Percentiles rank a stretch among this genome's conserved stretches.
phyloP scores from a whole-genome alignment of 371 early-diverging fungal species.

The Mucor ambiguus region DNA sequence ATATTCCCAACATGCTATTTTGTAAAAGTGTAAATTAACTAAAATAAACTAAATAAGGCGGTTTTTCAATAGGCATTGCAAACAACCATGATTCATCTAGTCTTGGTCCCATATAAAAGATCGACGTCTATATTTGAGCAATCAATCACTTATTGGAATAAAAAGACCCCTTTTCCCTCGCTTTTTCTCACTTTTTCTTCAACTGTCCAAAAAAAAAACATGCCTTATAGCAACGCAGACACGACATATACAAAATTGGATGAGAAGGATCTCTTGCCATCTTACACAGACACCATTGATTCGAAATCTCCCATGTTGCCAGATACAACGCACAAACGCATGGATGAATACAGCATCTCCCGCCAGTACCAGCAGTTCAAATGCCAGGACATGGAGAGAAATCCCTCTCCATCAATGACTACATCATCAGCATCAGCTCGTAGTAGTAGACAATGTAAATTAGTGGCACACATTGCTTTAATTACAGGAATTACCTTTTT shows the following conservation, averaged over 20 bases:
- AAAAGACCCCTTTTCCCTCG: background rate
- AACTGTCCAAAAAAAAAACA: background rate
- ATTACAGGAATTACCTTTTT: slow-evolving; percentile 1
- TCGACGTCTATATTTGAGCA: background rate
- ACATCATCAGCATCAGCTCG: background rate
- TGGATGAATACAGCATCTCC: background rate
- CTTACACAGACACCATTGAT: background rate
- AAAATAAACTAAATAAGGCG: background rate
- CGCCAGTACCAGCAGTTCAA: background rate
- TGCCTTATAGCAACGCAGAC: background rate
- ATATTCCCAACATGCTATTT: slow-evolving; percentile 66
- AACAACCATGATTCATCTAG: background rate
- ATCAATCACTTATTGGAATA: background rate
- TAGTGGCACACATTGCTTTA: background rate
- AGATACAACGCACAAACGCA: background rate
- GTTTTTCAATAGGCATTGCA: background rate
- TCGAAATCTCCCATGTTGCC: background rate
- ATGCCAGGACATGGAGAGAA: background rate
- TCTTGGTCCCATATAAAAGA: slow-evolving; percentile 1
- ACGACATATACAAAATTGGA: background rate
- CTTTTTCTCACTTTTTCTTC: background rate
- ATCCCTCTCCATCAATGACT: background rate
- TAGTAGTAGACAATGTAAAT: background rate
- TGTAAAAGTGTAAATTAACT: slow-evolving; percentile 32
- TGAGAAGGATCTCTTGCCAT: background rate